phyloP scores from a whole-genome alignment of 192 early-diverging fungal genomes.

The Linderina pennispora region DNA sequence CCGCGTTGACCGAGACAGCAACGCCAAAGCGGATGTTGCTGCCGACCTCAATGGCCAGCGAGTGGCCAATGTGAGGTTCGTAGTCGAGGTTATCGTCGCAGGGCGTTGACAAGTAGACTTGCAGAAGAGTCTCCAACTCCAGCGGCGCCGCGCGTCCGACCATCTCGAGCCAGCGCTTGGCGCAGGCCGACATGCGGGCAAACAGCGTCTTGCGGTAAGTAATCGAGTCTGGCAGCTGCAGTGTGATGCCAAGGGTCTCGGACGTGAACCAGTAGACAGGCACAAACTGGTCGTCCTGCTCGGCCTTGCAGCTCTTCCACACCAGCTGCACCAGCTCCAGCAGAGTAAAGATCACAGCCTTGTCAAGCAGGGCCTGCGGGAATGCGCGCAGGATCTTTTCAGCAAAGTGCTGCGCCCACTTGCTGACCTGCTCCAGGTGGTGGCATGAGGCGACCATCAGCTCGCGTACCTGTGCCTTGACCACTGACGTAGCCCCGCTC shows the following conservation, averaged over 20 bases:
- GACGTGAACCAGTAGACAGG: conserved; percentile 68
- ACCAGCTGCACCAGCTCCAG: conserved; percentile 79
- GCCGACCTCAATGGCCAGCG: conserved; percentile 62
- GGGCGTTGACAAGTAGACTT: conserved; percentile 63
- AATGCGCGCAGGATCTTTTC: conserved; percentile 55
- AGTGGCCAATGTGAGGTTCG: conserved; percentile 62
- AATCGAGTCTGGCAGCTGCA: conserved; percentile 68
- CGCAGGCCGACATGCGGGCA: conserved; percentile 51
- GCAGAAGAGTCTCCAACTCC: conserved; percentile 62
- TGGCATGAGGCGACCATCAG: conserved; percentile 62
- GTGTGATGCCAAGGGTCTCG: conserved; percentile 51
- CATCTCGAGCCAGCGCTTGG: conserved; percentile 61
- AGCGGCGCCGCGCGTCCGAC: conserved; percentile 58
- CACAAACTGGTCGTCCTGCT: conserved; percentile 72
- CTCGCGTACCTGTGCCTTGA: conserved; percentile 51
- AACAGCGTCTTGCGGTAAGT: conserved; percentile 64
- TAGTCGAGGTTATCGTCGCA: conserved; percentile 51
- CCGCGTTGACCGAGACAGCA: conserved; percentile 2
- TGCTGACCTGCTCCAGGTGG: conserved; percentile 63
- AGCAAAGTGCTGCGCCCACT: conserved; percentile 56
- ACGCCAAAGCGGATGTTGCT: conserved; percentile 17
- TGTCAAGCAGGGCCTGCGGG: conserved; percentile 78
- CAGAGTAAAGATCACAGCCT: conserved; percentile 56
- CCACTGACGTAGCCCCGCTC: conserved; percentile 1
- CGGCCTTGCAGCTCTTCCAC: conserved; percentile 73